Evolutionary conservation across 345 rosid genomes (phyloP), one percentile per base, ranked within the genome.

Genomic region (Populus simonii): DNA sequence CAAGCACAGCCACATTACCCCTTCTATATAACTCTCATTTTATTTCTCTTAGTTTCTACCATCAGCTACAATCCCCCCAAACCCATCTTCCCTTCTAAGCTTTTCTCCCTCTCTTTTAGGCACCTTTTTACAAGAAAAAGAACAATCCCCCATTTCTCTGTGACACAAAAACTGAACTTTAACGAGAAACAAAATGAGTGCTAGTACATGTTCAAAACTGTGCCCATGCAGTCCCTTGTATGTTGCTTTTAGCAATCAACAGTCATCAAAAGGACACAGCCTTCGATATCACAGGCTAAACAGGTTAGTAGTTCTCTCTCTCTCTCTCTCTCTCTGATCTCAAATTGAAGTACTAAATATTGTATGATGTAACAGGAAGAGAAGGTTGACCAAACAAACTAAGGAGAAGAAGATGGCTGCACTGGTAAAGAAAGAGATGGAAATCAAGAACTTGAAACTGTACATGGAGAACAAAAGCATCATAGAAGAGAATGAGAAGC

Each of bases 401-500:
- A 72, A 75, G 76, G 78, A 76, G 77, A 80, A 65, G 80, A 79
- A n/a, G 70, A 25, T 10, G 63, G 73, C 16, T 12, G 29, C 23
- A 4, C 53, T 47, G 3, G 51, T 51, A 20, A 79, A 80, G 69
- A 87, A 79, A 16, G 80, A 80, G 72, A 86, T 90, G 86, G 87
- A 86, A 76, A 84, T 87, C 72, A 83, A 81, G 73, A 94, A 93
- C 84, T 18, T 90, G 84, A 90, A 73, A 81, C 90, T 95, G 41
- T 87, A 88, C 80, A 70, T 86, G 85, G 80, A 90, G 91, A 95
- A 95, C 78, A 88, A 84, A 71, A 86, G 84, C 80, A 90, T 95
- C 78, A 86, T 86, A 38, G 74, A 82, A 80, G 93, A 89, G 84
- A 94, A 93, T 49, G 90, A 94, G 86, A 87, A 80, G 86, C 87